Evolutionary conservation across 148 eudicot genomes (phyloP), one percentile per base, ranked within the genome.

Genomic region (Cornus suecica): DNA sequence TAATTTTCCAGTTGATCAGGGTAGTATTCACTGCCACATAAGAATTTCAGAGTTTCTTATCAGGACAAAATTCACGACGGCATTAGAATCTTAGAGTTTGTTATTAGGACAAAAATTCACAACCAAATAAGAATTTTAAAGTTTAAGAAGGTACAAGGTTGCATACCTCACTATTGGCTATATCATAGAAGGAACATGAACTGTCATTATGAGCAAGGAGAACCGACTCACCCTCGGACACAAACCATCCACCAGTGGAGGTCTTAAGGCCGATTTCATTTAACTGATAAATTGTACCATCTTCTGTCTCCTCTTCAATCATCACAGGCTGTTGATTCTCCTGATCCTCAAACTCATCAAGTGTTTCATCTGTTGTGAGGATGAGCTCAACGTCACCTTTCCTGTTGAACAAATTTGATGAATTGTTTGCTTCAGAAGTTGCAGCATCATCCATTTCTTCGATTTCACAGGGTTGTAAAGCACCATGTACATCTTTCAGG

Each of bases 191-290:
- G 52, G 96, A 82, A 78, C 99, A 92, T 27, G 96, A 89, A 48
- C 99, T 89, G 76, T 92, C 94, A 78, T 80, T 87, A 52, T 94
- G 99, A 77, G 94, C 91, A 78, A 95, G 89, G 78, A 94, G 95
- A 84, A 87, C 94, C 5, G 98, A 85, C 74, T 94, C 98, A 58
- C 98, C 98, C 78, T 92, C 98, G 0, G 90, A 86, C 26, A 94
- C 95, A 83, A 94, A 92, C 98, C 98, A 94, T 37, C 97, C 96
- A 27, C 86, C 96, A 2, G 96, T 92, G 34, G 93, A 74, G 29
- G 86, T 80, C 85, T 92, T 94, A 52, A 77, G 69, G 31, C 98
- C 97, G 66, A 94, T 75, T 58, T 87, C 90, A 51, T 83, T 88
- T 52, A 92, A 71, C 88, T 87, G 85, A 70, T 79, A 80, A 11